Evolutionary conservation across 345 rosid genomes (phyloP).

Genomic region (Eucalyptus brandiana): DNA sequence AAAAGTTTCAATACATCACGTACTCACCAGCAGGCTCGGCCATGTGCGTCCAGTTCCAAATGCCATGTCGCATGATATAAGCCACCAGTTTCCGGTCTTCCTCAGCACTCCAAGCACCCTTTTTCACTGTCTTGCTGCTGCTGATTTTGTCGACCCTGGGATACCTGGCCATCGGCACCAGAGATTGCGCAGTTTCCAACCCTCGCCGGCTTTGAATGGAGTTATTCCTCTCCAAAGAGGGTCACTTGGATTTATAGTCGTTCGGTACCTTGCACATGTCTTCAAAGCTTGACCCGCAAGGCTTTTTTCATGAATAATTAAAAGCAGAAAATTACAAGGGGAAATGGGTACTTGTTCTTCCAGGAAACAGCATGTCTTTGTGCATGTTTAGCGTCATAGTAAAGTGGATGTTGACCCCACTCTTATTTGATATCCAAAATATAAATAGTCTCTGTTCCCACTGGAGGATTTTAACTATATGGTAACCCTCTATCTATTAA

Average conservation of each 20-base stretch:
- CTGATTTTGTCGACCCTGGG: background rate
- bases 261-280: background rate
- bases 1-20: too few species aligned
- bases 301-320: background rate
- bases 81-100: constrained; percentile 1
- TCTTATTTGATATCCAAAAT: background rate
- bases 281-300: background rate
- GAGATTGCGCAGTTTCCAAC: background rate
- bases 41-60: constrained; percentile 10
- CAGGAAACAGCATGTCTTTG: background rate
- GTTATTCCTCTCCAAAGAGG: background rate
- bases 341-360: background rate
- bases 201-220: background rate
- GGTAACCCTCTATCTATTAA: background rate
- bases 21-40: background rate
- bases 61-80: background rate
- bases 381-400: background rate
- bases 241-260: background rate
- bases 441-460: background rate
- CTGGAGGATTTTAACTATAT: background rate
- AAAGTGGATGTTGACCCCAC: background rate
- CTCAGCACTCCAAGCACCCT: background rate
- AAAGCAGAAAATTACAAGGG: background rate
- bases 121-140: background rate
- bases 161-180: background rate